These are phyloP conservation scores for Dactylella cylindrospora DNA, from an alignment of 2,329 filamentous ascomycete species.

Conservation along the genomic window DNA sequence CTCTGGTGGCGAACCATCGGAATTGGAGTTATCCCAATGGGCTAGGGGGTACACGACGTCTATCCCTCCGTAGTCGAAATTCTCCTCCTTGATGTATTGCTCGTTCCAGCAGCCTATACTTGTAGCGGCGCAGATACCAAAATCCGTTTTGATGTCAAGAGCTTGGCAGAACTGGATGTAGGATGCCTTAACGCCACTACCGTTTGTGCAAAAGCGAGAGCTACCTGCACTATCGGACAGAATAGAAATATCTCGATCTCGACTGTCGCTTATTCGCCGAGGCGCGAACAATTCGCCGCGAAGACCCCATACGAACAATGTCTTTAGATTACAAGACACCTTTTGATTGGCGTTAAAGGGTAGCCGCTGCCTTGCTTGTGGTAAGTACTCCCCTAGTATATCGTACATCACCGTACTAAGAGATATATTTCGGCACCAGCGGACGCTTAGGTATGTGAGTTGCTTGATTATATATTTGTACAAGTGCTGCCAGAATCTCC, in stretches of 20 bases:
- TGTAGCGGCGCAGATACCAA: slow-evolving; percentile 18
- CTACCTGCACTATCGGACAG: slow-evolving; percentile 37
- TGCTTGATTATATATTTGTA: slow-evolving; percentile 22
- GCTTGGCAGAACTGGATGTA: slow-evolving; percentile 29
- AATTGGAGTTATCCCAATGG: not conserved
- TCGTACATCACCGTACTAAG: slow-evolving; percentile 28
- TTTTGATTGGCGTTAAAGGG: slow-evolving; percentile 1
- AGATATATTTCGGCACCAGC: slow-evolving; percentile 40
- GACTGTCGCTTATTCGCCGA: slow-evolving; percentile 30
- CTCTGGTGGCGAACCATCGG: slow-evolving; percentile 2
- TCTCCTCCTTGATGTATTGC: slow-evolving; percentile 39
- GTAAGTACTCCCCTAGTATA: slow-evolving; percentile 29
- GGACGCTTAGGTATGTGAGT: slow-evolving; percentile 34
- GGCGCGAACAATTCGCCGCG: slow-evolving; percentile 32
- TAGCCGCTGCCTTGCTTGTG: slow-evolving; percentile 21
- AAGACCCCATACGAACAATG: slow-evolving; percentile 33
- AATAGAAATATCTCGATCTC: slow-evolving; percentile 35
- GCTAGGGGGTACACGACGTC: slow-evolving; percentile 16
- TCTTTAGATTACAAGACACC: slow-evolving; percentile 30
- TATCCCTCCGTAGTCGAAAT: slow-evolving; percentile 39
- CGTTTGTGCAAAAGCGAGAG: slow-evolving; percentile 38
- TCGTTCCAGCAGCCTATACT: slow-evolving; percentile 33
- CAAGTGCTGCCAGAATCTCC: slow-evolving; percentile 39
- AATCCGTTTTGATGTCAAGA: slow-evolving; percentile 36
- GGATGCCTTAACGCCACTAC: slow-evolving; percentile 25